Evolutionary conservation across 306 rosid genomes (phyloP), one percentile per base, ranked within the genome.

Genomic region (Senna tora): DNA sequence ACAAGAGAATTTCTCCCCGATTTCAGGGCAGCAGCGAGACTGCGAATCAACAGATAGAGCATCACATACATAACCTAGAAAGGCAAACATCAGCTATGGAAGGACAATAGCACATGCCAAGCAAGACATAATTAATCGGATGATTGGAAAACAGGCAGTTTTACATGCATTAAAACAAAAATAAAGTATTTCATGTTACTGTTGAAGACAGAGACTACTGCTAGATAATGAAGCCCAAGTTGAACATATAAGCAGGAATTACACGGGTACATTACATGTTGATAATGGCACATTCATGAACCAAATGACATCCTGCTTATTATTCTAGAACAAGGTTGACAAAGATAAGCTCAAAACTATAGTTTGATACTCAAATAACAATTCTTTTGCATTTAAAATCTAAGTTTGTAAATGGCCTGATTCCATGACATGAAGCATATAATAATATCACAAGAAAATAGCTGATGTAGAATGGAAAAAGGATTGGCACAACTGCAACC

Each of bases 1-100:
- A 85, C 98, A 93, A 93, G 97, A 81, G 82, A 89, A 89, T 85
- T 83, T 87, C 60, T 84, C 87, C 76, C 92, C 92, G 13, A 63
- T 72, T 69, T 71, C 81, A 39, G 86, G 90, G 73, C 98, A 93
- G 79, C 98, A 93, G 2, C 89, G 86, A 74, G 98, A 87, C 34
- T 46, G 54, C 16, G 95, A 77, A 77, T 87, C 79, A 42, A 91
- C 69, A 1, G 92, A 81, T 51, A 82, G 38, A 34, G 90, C 84
- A 63, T 83, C 83, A 69, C 98, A 93, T 62, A 91, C 92, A 66
- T 75, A 76, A 70, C 98, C 98, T 93, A 72, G 75, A 81, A 61
- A 78, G 47, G 77, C 62, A 73, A 63, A 56, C 36, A 68, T 5
- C 13, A 34, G 45, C 6, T 6, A 43, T 49, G 52, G 58, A 39